These are phyloP conservation scores for Bruguiera gymnorhiza DNA, from an alignment of 345 rosid species.

Conservation along the genomic window DNA sequence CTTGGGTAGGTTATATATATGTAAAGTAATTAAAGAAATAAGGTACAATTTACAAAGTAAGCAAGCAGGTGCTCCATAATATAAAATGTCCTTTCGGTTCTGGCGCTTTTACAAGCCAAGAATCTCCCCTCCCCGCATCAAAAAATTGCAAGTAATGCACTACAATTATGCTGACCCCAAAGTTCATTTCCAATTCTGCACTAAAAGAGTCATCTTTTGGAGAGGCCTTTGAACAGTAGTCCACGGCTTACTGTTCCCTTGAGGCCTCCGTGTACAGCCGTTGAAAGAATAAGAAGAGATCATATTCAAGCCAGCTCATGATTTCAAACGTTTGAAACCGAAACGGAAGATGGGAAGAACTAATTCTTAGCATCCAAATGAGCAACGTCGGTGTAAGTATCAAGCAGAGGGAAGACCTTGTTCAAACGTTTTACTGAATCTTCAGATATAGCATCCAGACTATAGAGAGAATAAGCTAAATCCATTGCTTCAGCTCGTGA, in stretches of 20 bases:
- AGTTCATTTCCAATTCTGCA: too few relatives aligned
- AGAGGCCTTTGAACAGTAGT: too few relatives aligned
- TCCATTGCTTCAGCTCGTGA: constrained; percentile 69
- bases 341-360: constrained; percentile 2
- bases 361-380: constrained; percentile 28
- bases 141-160: too few relatives aligned
- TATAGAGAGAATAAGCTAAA: constrained; percentile 50
- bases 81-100: too few relatives aligned
- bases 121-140: too few relatives aligned
- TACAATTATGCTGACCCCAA: too few relatives aligned
- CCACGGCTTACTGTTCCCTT: neutral
- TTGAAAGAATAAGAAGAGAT: neutral
- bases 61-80: too few relatives aligned
- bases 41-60: too few relatives aligned
- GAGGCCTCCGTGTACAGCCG: neutral
- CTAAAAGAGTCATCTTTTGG: too few relatives aligned
- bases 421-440: constrained; percentile 51
- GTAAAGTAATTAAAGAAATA: too few relatives aligned
- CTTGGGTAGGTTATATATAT: too few relatives aligned
- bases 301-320: neutral
- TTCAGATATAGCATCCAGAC: constrained; percentile 52
- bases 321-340: neutral
- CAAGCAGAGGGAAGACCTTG: constrained; percentile 62
- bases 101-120: too few relatives aligned
- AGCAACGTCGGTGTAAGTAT: constrained; percentile 48